Conservation (phyloP, 345 rosid species). For the Citrus inodora region DNA sequence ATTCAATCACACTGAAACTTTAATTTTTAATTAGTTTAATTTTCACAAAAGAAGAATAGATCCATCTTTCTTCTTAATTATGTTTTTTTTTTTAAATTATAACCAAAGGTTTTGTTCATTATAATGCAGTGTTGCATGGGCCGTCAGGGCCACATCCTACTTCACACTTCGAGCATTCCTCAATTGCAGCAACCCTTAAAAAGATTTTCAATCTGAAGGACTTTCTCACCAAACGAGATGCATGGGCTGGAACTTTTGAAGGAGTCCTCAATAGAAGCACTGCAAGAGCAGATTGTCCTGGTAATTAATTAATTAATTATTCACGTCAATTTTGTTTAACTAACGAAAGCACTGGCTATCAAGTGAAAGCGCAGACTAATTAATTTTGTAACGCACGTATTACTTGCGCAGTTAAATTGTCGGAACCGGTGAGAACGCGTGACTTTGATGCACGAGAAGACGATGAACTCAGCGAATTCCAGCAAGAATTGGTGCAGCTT, state of each 20-base stretch:
- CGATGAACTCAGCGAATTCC: conserved; percentile 58
- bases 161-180: conserved; percentile 84
- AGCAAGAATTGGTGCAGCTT: conserved; percentile 58
- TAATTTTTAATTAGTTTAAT: too few species aligned
- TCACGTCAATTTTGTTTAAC: background rate
- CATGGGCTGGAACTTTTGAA: conserved; percentile 87
- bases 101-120: background rate
- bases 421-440: conserved; percentile 44
- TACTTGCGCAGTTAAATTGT: conserved; percentile 35
- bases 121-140: conserved; percentile 61
- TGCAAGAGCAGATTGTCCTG: conserved; percentile 78
- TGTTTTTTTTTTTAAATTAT: too few species aligned
- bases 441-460: conserved; percentile 38
- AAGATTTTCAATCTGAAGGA: conserved; percentile 70
- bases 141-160: conserved; percentile 73
- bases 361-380: too few species aligned
- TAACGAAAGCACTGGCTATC: too few species aligned
- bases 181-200: conserved; percentile 74
- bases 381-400: background rate
- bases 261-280: conserved; percentile 46
- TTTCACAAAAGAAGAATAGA: rapidly evolving
- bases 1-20: too few species aligned
- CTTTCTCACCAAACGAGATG: conserved; percentile 82
- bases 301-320: conserved; percentile 24
- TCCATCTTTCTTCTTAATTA: too few species aligned